Base-by-base conservation (phyloP, 768 basidiomycete genomes). In the Podaxis sp. region DNA sequence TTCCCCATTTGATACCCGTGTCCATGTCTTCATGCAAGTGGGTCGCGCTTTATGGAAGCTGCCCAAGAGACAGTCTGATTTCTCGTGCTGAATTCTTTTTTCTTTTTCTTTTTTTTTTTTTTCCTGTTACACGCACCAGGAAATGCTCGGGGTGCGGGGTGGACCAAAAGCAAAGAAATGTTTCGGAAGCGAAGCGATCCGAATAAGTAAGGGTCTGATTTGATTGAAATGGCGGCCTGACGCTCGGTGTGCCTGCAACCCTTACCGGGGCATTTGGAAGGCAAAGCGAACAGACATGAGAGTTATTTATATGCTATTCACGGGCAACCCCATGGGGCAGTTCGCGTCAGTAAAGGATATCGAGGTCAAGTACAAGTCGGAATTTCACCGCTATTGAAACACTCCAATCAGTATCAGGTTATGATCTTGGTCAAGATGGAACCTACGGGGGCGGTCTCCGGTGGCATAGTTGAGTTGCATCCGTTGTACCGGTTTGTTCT, bases 401-500 rank as follows among this genome's bases (percentile, higher is more conserved):
- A 22, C 8, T 22, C 22, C 10, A 22, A 22, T 50, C 7, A 50
- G 48, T 50, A 24, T 26, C 48, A 0, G 28, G 22, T 10, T 7
- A 24, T 50, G 2, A 24, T 50, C 10, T 26, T 8, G 7, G 48
- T 44, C n/a, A 50, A 30, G 6, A 15, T 50, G 22, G 48, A 26
- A 81, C 89, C 33, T 69, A 93, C 87, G 80, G 60, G 83, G 86
- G 59, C 88, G 84, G 53, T 72, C 76, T 20, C 83, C 85, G 69
- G 75, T 75, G 2, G 72, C 36, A 71, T 76, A 84, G 30, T 84
- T 70, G 40, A 73, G 78, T 44, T 82, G 78, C 93, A 95, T 5
- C 84, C 89, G 62, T 89, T 78, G 71, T 95, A 90, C 86, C 89
- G 91, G 58, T 85, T 86, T 6, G 71, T 70, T 90, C 88, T 89